A percentile compares a stretch with the other conserved stretches of the same genome.
These are phyloP conservation scores for Nicotiana attenuata DNA, from an alignment of 257 asterid genomes.

Conservation along the genomic window DNA sequence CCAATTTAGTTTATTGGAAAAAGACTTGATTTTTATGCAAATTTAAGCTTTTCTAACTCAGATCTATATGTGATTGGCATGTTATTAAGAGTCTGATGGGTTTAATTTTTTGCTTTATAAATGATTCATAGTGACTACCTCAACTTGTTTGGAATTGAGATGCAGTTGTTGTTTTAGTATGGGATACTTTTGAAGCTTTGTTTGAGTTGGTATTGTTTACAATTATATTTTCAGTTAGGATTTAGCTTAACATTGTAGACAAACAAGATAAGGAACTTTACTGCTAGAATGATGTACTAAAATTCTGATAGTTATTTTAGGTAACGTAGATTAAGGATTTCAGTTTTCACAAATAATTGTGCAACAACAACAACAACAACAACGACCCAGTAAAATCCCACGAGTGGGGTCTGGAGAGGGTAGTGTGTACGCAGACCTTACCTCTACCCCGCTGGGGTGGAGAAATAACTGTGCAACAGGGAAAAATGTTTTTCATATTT, in stretches of 20 bases:
- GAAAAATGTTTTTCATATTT: background rate
- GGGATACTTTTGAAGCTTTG: background rate
- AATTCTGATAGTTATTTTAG: background rate
- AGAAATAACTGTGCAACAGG: background rate
- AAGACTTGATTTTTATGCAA: too few species aligned
- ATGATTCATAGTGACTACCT: background rate
- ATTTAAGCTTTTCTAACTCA: background rate
- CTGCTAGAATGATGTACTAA: background rate
- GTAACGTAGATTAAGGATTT: background rate
- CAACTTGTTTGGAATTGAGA: background rate
- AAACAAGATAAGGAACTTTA: background rate
- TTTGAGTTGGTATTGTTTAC: background rate
- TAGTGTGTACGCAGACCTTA: too few species aligned
- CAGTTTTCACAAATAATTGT: background rate
- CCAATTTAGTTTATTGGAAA: too few species aligned
- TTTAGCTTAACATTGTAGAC: background rate
- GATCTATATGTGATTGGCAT: background rate
- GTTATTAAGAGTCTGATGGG: background rate
- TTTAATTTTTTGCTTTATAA: background rate
- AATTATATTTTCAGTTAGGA: background rate
- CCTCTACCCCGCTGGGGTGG: too few species aligned
- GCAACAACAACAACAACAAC: too few species aligned
- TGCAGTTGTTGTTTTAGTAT: background rate
- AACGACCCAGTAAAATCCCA: too few species aligned
- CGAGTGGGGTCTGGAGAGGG: too few species aligned